phyloP scores from a whole-genome alignment of 2,329 filamentous ascomycete genomes.

The Periconia sp. region DNA sequence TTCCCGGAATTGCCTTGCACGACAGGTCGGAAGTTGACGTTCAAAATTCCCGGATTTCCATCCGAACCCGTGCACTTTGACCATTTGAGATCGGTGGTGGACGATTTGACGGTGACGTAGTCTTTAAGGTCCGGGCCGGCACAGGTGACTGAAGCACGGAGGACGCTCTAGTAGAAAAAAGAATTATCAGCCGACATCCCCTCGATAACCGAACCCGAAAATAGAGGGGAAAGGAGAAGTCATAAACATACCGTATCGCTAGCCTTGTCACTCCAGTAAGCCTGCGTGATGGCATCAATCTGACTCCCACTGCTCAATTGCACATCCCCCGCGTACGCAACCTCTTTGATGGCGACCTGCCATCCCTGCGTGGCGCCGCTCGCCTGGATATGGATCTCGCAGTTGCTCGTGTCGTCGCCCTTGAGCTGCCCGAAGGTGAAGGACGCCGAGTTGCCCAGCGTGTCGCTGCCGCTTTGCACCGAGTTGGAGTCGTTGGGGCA shows the following conservation, averaged over 20 bases:
- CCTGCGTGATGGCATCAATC: conserved; percentile 26
- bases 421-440: conserved; percentile 27
- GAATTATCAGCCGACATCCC: not conserved
- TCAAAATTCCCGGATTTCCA: conserved; percentile 32
- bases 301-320: conserved; percentile 22
- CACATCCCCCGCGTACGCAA: conserved; percentile 26
- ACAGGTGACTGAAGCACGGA: conserved; percentile 23
- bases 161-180: conserved; percentile 12
- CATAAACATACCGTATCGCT: conserved; percentile 25
- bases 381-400: conserved; percentile 32
- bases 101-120: conserved; percentile 24
- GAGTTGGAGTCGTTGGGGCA: conserved; percentile 30
- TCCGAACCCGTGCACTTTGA: conserved; percentile 30
- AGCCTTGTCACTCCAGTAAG: conserved; percentile 35
- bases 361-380: conserved; percentile 26
- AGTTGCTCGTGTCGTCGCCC: conserved; percentile 29
- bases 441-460: conserved; percentile 23
- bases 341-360: conserved; percentile 31
- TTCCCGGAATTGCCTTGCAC: conserved; percentile 26
- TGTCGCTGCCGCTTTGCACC: conserved; percentile 14
- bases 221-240: not conserved
- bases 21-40: conserved; percentile 33
- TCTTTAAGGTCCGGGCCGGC: conserved; percentile 29
- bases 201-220: not conserved
- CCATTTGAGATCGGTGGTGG: conserved; percentile 27